Evolutionary conservation across 75 land plant genomes (phyloP), one percentile per base, ranked within the genome.

Genomic region (Pinus taeda): DNA sequence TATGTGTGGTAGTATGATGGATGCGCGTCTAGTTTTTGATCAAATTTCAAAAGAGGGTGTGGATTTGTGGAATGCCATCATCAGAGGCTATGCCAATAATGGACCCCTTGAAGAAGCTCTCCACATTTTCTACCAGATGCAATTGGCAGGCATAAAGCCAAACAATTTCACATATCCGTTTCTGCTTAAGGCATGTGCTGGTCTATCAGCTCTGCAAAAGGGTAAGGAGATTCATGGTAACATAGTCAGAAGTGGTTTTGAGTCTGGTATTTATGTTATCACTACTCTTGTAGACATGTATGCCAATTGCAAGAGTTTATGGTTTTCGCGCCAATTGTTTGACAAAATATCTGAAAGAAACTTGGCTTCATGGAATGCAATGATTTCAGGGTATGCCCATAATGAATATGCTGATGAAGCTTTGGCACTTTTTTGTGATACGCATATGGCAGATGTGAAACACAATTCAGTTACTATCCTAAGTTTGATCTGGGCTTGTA

Each of bases 21-120:
- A 63, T 37, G 79, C 81, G 7, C 53, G 78, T 36, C 49, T 56
- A 42, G 78, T 79, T 29, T 79, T 79, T 49, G 78, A 79, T 20
- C 26, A 11, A 33, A 33, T 75, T 36, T 30, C 81, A 6, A 7
- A 15, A 49, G 18, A 21, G 5, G 53, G 36, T 61, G 80, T 79
- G 13, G 20, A 33, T 11, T 29, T 79, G 55, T 79, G 81, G 79
- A 79, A 79, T 75, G 64, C 81, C 18, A 56, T 79, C 45, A 57
- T 79, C 12, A 60, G 17, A 39, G 78, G 57, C 4, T 79, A 75
- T 60, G 81, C 33, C 22, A 22, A 75, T 8, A 42, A 79, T 36
- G 79, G 57, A 30, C 24, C 36, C 29, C 36, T 36, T 61, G 78
- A 79, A 33, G 79, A 79, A 62, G 39, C 79, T 12, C 78, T 79